A percentile compares a stretch with the other conserved stretches of the same genome.
Evolutionary conservation across 1,284 basidiomycete species (phyloP).

Genomic region (Puccinia brachypodii): DNA sequence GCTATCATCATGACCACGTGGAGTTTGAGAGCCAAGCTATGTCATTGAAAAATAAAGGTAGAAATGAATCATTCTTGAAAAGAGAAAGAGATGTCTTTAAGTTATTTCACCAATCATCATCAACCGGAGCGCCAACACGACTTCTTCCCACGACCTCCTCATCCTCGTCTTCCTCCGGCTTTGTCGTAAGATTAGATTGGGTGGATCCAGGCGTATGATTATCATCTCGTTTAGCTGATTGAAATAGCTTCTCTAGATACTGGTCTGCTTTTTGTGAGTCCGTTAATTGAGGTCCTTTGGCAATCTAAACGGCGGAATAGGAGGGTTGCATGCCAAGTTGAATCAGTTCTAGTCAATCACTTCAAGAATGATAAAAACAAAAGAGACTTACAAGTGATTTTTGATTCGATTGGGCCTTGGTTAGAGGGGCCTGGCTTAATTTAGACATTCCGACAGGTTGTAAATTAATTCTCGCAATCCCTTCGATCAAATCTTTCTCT

Average conservation of each 20-base stretch:
- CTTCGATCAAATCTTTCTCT: slow-evolving; percentile 51
- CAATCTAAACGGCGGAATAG: neutral
- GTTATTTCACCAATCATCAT: slow-evolving; percentile 31
- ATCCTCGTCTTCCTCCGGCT: neutral
- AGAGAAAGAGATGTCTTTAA: neutral
- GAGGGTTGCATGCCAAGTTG: neutral
- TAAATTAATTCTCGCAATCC: slow-evolving; percentile 56
- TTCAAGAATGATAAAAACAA: neutral
- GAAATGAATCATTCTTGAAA: neutral
- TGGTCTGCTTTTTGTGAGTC: slow-evolving; percentile 38
- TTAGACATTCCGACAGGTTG: slow-evolving; percentile 58
- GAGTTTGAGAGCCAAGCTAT: no score
- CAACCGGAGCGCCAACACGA: slow-evolving; percentile 31
- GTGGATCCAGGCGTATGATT: neutral
- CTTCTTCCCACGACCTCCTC: slow-evolving; percentile 27
- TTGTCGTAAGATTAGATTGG: neutral
- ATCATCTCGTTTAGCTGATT: slow-evolving; percentile 42
- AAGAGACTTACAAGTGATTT: slow-evolving; percentile 18
- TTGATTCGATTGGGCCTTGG: slow-evolving; percentile 20
- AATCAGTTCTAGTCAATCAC: neutral
- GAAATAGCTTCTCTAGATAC: slow-evolving; percentile 35
- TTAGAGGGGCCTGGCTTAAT: slow-evolving; percentile 52
- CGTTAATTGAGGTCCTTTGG: slow-evolving; percentile 22
- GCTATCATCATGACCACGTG: no score
- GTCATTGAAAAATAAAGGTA: no score